These are phyloP conservation scores for Biscogniauxia mediterranea DNA, from an alignment of 2,329 filamentous ascomycete genomes.

Conservation along the genomic window DNA sequence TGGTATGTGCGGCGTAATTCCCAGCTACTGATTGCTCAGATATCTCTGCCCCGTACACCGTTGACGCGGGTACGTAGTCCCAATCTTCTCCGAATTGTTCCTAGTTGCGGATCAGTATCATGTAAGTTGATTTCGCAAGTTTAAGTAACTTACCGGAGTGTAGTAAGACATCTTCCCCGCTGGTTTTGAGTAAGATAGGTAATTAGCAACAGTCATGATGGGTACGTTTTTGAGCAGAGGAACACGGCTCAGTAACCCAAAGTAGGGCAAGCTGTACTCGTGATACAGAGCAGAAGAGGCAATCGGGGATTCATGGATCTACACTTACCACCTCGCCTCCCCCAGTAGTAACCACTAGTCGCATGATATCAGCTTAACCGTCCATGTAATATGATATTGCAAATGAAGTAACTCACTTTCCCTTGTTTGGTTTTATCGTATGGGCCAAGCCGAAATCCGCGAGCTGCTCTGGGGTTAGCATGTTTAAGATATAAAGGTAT, in stretches of 20 bases:
- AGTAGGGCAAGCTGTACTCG: too few species aligned
- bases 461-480: slow-evolving; percentile 11
- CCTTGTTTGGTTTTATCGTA: slow-evolving; percentile 16
- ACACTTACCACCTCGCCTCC: neutral
- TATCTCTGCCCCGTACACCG: slow-evolving; percentile 12
- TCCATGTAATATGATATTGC: neutral
- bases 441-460: slow-evolving; percentile 19
- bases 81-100: slow-evolving; percentile 26
- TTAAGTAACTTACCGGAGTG: slow-evolving; percentile 15
- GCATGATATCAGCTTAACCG: neutral
- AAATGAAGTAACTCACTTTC: slow-evolving; percentile 13
- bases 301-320: too few species aligned
- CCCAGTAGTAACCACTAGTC: slow-evolving; percentile 13
- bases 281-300: too few species aligned
- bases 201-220: too few species aligned
- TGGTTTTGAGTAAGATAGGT: too few species aligned
- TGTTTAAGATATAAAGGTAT: neutral
- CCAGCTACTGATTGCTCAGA: slow-evolving; percentile 18
- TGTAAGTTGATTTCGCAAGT: neutral
- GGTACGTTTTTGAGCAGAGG: too few species aligned
- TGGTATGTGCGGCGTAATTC: slow-evolving; percentile 19
- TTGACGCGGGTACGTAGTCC: slow-evolving; percentile 11
- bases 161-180: slow-evolving; percentile 10
- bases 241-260: too few species aligned
- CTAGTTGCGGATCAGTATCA: slow-evolving; percentile 3